Evolutionary conservation across 2,329 filamentous ascomycete genomes (phyloP), one percentile per base, ranked within the genome.

Genomic region (Paecilomyces dactylethromorphus): DNA sequence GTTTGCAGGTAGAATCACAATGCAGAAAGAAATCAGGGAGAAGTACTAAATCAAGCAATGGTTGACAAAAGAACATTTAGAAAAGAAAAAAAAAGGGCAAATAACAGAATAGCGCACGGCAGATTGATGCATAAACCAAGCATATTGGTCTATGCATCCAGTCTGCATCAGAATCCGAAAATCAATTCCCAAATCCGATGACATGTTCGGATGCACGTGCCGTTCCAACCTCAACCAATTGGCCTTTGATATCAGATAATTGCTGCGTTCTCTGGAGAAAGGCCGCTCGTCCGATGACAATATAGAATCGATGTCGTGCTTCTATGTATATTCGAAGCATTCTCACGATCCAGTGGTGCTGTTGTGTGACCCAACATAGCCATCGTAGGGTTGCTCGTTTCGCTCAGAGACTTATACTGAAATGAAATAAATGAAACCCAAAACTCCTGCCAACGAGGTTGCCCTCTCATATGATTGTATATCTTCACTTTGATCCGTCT

Each of bases 401-500:
- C 5, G 8, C 22, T 29, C 18, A 21, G 21, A 33, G 18, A 45
- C 22, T 21, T 29, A 22, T 13, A 56, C 33, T 6, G 29, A 29
- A 31, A 29, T 24, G 15, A 57, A 53, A 33, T 53, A 53, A 53
- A 53, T 56, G 15, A 21, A 56, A 13, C 31, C 54, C 8, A 21
- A 26, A 33, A 56, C 24, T 33, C 22, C 54, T 22, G 21, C 24
- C 32, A 45, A 11, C 13, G 54, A 56, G 54, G 54, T 56, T 29
- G 54, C 56, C 51, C 56, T 45, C 39, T 58, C 51, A 33, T 33
- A 53, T 56, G 53, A 39, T 53, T 26, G 35, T 50, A 31, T 50
- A 21, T 33, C 49, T 32, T 32, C 26, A 32, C 35, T 29, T 51
- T 52, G 53, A 52, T 58, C 54, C 51, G 54, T 63, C 54, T 54